Percentiles rank a stretch among this genome's conserved stretches.
phyloP scores from a whole-genome alignment of 2,329 filamentous ascomycete species.

The Neonectria punicea region DNA sequence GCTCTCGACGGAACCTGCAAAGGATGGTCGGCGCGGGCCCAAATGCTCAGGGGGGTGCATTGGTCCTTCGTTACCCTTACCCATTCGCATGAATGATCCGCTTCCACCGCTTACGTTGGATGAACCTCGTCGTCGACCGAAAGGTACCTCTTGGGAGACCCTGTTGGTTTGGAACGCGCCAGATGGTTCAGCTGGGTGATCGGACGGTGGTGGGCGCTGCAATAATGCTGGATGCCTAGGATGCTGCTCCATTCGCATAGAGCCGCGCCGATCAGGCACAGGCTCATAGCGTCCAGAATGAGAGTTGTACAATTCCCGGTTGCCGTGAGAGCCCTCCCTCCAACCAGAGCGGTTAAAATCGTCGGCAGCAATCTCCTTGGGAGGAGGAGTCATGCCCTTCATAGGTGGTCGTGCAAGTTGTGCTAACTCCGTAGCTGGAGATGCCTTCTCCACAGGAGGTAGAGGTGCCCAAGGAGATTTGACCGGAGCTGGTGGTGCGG shows the following conservation, averaged over 20 bases:
- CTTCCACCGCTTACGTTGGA: slow-evolving; percentile 93
- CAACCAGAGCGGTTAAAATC: slow-evolving; percentile 89
- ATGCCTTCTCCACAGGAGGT: slow-evolving; percentile 84
- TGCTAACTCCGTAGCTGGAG: slow-evolving; percentile 71
- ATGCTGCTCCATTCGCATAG: slow-evolving; percentile 72
- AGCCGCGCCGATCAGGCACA: slow-evolving; percentile 79
- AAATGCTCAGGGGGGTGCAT: slow-evolving; percentile 57
- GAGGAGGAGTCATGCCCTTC: slow-evolving; percentile 63
- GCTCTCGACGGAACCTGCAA: slow-evolving; percentile 61
- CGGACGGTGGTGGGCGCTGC: slow-evolving; percentile 74
- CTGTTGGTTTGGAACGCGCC: slow-evolving; percentile 86
- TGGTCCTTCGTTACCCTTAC: slow-evolving; percentile 55
- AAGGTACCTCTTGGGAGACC: slow-evolving; percentile 72
- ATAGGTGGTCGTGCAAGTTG: slow-evolving; percentile 60
- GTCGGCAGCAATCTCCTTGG: slow-evolving; percentile 89
- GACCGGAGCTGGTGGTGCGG: slow-evolving; percentile 72
- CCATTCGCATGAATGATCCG: slow-evolving; percentile 69
- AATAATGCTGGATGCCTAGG: slow-evolving; percentile 80
- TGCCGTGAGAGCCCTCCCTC: slow-evolving; percentile 75
- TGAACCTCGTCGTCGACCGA: slow-evolving; percentile 82
- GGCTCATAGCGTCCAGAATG: slow-evolving; percentile 94
- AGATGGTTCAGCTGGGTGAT: slow-evolving; percentile 82
- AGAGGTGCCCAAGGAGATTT: slow-evolving; percentile 94
- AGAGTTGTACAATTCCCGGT: slow-evolving; percentile 91
- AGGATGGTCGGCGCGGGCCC: slow-evolving; percentile 59